Base-by-base conservation (phyloP, 805 yeast genomes). In the Metschnikowia chrysomelidarum region DNA sequence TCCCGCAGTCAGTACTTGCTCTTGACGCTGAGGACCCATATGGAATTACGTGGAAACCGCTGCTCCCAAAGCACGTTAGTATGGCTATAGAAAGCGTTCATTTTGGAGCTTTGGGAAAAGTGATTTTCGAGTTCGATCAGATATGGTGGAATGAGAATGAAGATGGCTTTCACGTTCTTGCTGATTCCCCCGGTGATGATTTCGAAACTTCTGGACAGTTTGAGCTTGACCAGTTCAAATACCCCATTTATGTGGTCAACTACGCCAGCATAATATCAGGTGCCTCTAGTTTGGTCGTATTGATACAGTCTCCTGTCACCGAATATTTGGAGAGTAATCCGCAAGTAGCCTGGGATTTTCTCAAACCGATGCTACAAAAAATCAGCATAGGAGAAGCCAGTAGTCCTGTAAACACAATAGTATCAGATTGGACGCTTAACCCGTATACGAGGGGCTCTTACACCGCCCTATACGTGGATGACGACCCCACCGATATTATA, bases 361-460 rank as follows among this genome's bases (percentile, higher is more conserved):
- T 81, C 54, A 61, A 66, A 45, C 89, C 89, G 10, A 70, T 73
- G 39, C 45, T 77, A 34, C 41, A 47, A 36, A 57, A 54, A 50
- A 41, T 41, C 39, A 40, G 26, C 19, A 41, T 41, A 11, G 34
- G 31, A 5, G 8, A 27, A 10, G 40, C 56, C 7, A 12, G 16
- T 5, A 56, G 50, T 4, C 65, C 64, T 2, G 51, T 59, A 25
- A 59, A 60, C 42, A 46, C 78, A 71, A 30, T 65, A 1, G 57
- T 62, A 19, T 75, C 91, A 0, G 64, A 77, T 18, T 91, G 98
- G 98, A 82, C 94, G 1, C 54, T 56, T 2, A 94, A 89, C 47
- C 87, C 87, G 1, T 86, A 71, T 51, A 71, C 86, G 2, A 62
- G 84, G 36, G 98, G 98, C 3, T 79, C 96, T 1, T 91, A 87